phyloP scores from a whole-genome alignment of 345 rosid genomes.

The rapeseed (Brassica napus) region DNA sequence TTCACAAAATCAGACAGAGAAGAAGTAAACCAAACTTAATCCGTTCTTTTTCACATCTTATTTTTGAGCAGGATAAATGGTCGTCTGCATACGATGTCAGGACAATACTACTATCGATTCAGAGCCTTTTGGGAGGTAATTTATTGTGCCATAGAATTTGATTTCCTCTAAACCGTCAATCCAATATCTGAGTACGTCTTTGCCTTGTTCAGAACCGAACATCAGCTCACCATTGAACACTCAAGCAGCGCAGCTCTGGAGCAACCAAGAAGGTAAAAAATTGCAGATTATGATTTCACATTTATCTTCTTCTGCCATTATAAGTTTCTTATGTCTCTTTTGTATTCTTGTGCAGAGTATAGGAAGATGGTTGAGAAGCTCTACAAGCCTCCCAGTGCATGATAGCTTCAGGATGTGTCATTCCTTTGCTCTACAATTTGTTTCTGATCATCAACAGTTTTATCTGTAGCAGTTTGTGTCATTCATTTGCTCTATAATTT shows the following conservation, averaged over 20 bases:
- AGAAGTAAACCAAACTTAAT: not conserved
- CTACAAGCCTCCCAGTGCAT: slow-evolving; percentile 53
- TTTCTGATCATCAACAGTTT: slow-evolving; percentile 16
- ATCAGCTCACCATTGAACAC: slow-evolving; percentile 89
- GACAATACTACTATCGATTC: slow-evolving; percentile 85
- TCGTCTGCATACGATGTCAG: slow-evolving; percentile 97
- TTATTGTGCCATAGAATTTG: not conserved
- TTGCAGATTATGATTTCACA: not conserved
- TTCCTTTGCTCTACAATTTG: slow-evolving; percentile 26
- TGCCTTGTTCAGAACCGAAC: slow-evolving; percentile 67
- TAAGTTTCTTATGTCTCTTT: slow-evolving; percentile 18
- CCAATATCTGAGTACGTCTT: not conserved
- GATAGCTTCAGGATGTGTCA: slow-evolving; percentile 27
- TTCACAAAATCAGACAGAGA: not conserved
- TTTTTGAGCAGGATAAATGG: slow-evolving; percentile 76
- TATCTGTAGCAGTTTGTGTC: slow-evolving; percentile 20
- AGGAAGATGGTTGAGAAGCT: slow-evolving; percentile 66
- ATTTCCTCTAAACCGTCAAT: not conserved
- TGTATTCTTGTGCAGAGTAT: slow-evolving; percentile 47
- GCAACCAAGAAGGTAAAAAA: slow-evolving; percentile 76
- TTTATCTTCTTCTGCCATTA: not conserved
- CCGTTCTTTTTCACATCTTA: not conserved
- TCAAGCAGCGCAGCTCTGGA: slow-evolving; percentile 97
- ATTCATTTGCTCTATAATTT: slow-evolving; percentile 25
- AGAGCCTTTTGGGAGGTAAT: slow-evolving; percentile 93